phyloP scores from a whole-genome alignment of 2,329 filamentous ascomycete genomes.

The Fusarium sp. region DNA sequence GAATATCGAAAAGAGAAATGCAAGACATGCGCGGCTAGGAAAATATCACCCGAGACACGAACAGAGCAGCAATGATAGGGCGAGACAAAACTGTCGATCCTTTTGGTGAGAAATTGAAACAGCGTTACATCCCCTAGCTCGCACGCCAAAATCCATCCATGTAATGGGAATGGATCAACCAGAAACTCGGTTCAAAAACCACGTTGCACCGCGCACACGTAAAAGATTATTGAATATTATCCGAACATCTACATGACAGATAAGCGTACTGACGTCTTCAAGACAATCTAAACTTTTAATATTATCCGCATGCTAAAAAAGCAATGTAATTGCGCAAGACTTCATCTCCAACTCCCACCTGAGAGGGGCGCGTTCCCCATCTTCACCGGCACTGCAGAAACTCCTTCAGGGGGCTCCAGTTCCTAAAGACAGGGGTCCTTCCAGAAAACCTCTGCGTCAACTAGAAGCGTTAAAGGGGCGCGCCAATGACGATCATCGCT shows the following conservation, averaged over 20 bases:
- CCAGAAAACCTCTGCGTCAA: neutral
- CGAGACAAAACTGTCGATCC: slow-evolving; percentile 31
- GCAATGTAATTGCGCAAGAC: neutral
- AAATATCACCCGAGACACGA: slow-evolving; percentile 19
- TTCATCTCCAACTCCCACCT: slow-evolving; percentile 11
- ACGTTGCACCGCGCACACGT: neutral
- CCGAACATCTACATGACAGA: neutral
- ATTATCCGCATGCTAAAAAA: neutral
- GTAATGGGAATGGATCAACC: slow-evolving; percentile 15
- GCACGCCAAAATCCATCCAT: slow-evolving; percentile 16
- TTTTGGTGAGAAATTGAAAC: slow-evolving; percentile 31
- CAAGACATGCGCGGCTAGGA: neutral
- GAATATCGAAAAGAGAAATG: neutral
- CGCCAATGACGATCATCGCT: slow-evolving; percentile 33
- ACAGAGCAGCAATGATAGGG: slow-evolving; percentile 2
- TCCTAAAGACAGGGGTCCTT: slow-evolving; percentile 21
- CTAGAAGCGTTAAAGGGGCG: neutral
- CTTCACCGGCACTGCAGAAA: slow-evolving; percentile 4
- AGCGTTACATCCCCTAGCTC: slow-evolving; percentile 20
- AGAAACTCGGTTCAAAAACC: slow-evolving; percentile 10
- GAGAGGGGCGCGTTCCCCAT: slow-evolving; percentile 7
- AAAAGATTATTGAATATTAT: neutral
- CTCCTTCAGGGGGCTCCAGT: neutral
- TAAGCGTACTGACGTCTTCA: neutral
- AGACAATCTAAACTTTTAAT: too few relatives aligned